Percentiles rank a stretch among this genome's conserved stretches.
These are phyloP conservation scores for Cladosporium sphaerospermum DNA, from an alignment of 2,329 filamentous ascomycete species.

Conservation along the genomic window DNA sequence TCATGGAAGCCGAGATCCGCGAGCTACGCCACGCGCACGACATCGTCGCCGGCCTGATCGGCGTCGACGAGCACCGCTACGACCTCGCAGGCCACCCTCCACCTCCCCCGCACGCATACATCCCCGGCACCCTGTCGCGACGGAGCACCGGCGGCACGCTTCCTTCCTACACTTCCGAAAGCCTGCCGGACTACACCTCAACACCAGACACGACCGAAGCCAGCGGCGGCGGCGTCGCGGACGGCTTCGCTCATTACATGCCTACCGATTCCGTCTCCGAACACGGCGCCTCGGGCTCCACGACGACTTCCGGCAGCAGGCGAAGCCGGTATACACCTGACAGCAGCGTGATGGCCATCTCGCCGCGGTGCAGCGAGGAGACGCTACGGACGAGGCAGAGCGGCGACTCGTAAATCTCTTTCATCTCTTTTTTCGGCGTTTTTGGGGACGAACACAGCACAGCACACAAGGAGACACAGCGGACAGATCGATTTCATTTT, in stretches of 20 bases:
- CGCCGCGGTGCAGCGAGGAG: conserved; percentile 35
- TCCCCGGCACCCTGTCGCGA: conserved; percentile 27
- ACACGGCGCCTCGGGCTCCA: background rate
- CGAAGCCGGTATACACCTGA: conserved; percentile 29
- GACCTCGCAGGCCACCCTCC: conserved; percentile 21
- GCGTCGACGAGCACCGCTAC: conserved; percentile 27
- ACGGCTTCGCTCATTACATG: conserved; percentile 38
- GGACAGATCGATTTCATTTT: too few relatives aligned
- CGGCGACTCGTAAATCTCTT: background rate
- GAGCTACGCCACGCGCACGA: conserved; percentile 48
- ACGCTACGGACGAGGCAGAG: conserved; percentile 27
- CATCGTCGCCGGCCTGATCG: conserved; percentile 38
- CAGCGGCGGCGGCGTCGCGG: conserved; percentile 29
- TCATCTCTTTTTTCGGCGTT: too few relatives aligned
- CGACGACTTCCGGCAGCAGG: conserved; percentile 16
- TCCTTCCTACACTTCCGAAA: conserved; percentile 32
- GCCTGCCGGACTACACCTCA: conserved; percentile 41
- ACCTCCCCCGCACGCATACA: conserved; percentile 21
- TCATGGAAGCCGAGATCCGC: conserved; percentile 45
- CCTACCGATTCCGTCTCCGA: conserved; percentile 20
- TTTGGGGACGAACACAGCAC: too few relatives aligned
- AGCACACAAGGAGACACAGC: too few relatives aligned
- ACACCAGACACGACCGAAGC: conserved; percentile 21
- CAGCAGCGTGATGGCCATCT: conserved; percentile 38
- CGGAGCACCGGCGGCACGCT: conserved; percentile 26